Base-by-base conservation (phyloP, 1,139 yeast species). In the Waltiozyma sp. region DNA sequence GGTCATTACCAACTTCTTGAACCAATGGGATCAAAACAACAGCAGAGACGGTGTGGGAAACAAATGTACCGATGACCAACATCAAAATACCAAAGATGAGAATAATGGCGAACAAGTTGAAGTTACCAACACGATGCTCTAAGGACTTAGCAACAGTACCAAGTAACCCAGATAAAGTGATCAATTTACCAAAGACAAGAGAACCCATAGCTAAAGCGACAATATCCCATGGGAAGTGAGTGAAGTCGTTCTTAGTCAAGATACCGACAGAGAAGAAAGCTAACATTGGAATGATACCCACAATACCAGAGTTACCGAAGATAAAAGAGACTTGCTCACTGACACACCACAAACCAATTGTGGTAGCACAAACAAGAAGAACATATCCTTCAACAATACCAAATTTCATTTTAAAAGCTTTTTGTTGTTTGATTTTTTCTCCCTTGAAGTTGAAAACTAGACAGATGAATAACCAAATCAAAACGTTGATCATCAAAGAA, bases 141-240 rank as follows among this genome's bases (percentile, higher is more conserved):
- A 81, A 69, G 0, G 73, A 64, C 9, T 64, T 57, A 0, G 88
- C 87, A 48, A 81, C 78, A 1, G 84, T 77, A 1, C 75, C 66
- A 46, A 81, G 65, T 49, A 81, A 64, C 1, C 89, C 89, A 2
- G 85, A 79, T 2, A 83, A 75, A 0, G 83, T 73, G 13, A 81
- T 87, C 1, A 86, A 86, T 49, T 77, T 77, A 54, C 89, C 88
- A 42, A 81, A 65, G 2, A 87, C 83, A 38, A 82, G 73, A 54
- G 88, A 87, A 41, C 89, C 89, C 87, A 80, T 80, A 3, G 88
- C 88, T 48, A 81, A 66, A 7, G 80, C 72, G 19, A 80, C 86
- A 55, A 80, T 80, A 39, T 80, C 75, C 89, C 89, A 81, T 6
- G 87, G 86, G 60, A 80, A 80, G 49, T 76, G 75, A 57, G 80